A percentile compares a stretch with the other conserved stretches of the same genome.
Conservation (phyloP, 306 rosid genomes). For the Prunus mongolica region DNA sequence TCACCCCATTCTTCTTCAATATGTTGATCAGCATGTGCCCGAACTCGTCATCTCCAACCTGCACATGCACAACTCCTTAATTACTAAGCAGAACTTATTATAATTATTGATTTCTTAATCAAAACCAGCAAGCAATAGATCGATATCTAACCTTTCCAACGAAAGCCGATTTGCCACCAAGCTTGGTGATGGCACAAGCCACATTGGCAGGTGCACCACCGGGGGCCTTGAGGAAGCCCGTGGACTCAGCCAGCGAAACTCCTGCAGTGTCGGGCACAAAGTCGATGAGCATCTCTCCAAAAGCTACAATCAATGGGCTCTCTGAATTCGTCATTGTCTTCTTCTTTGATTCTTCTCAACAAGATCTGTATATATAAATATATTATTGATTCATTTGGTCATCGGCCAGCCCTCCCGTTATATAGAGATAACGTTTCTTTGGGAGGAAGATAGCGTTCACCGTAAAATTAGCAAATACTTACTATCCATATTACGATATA, state of each 20-base stretch:
- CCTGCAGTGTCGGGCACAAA: constrained; percentile 60
- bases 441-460: not conserved
- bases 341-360: not conserved
- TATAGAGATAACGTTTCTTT: constrained; percentile 3
- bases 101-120: not conserved
- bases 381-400: not conserved
- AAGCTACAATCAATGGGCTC: constrained; percentile 36
- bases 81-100: too few species aligned
- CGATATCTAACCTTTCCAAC: constrained; percentile 45
- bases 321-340: constrained; percentile 32
- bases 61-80: not conserved
- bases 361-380: not conserved
- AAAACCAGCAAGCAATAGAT: too few species aligned
- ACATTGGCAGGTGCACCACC: constrained; percentile 79
- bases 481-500: not conserved
- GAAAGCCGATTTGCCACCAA: constrained; percentile 62
- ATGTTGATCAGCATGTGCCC: constrained; percentile 60
- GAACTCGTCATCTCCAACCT: constrained; percentile 71
- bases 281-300: constrained; percentile 74
- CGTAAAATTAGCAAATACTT: not conserved
- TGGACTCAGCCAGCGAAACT: constrained; percentile 61
- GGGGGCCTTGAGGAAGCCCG: constrained; percentile 60
- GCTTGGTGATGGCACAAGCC: constrained; percentile 65
- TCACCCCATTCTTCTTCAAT: constrained; percentile 47
- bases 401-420: not conserved